These are phyloP conservation scores for Cladophialophora exuberans DNA, from an alignment of 2,329 filamentous ascomycete species.

Conservation along the genomic window DNA sequence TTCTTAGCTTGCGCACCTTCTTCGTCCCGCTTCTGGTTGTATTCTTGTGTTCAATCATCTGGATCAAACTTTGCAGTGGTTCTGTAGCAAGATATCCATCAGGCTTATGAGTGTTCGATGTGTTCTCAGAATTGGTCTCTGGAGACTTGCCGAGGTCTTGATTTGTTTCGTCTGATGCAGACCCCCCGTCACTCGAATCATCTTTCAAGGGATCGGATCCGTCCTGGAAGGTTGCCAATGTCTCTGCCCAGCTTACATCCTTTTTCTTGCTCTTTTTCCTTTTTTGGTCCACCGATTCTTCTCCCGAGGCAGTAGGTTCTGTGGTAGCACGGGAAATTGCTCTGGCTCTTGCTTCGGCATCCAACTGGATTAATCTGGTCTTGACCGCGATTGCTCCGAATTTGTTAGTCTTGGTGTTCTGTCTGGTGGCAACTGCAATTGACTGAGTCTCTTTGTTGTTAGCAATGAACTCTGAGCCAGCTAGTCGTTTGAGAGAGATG, in stretches of 20 bases:
- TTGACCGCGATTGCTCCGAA: slow-evolving; percentile 37
- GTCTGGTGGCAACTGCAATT: slow-evolving; percentile 45
- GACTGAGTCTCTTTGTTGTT: slow-evolving; percentile 46
- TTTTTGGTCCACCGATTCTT: not conserved
- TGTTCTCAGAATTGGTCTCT: not conserved
- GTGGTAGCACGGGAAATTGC: not conserved
- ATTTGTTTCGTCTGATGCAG: no score
- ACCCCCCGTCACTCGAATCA: no score
- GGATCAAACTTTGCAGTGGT: not conserved
- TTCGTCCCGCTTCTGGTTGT: slow-evolving; percentile 15
- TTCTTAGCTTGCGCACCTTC: slow-evolving; percentile 29
- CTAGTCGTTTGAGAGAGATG: slow-evolving; percentile 48
- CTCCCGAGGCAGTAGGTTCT: no score
- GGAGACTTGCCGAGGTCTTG: not conserved
- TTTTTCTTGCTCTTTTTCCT: not conserved
- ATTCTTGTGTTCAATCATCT: not conserved
- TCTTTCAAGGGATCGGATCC: not conserved
- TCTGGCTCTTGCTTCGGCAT: slow-evolving; percentile 24
- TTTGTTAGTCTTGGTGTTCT: slow-evolving; percentile 49
- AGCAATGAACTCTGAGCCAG: slow-evolving; percentile 51
- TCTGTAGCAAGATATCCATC: not conserved
- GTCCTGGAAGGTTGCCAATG: slow-evolving; percentile 5
- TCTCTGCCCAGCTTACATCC: slow-evolving; percentile 8
- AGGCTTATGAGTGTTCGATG: not conserved
- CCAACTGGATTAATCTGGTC: slow-evolving; percentile 27